These are phyloP conservation scores for Cytospora piceicola DNA, from an alignment of 2,329 filamentous ascomycete genomes.

Conservation along the genomic window DNA sequence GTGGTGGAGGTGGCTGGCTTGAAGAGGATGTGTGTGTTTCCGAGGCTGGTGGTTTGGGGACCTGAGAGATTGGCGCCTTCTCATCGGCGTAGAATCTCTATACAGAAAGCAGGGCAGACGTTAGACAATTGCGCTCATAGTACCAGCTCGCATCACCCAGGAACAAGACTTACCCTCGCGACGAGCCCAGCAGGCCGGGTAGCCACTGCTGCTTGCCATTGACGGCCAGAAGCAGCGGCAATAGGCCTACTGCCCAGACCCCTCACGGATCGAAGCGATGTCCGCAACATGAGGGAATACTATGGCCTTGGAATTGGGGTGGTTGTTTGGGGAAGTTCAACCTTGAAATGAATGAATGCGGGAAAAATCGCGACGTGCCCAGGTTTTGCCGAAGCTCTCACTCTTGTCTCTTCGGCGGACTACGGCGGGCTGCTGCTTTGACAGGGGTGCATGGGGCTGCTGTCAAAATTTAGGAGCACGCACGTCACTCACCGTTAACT, in stretches of 20 bases:
- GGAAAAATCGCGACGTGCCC: conserved; percentile 31
- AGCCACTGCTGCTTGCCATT: conserved; percentile 57
- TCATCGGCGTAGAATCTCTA: conserved; percentile 63
- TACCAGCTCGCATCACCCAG: conserved; percentile 32
- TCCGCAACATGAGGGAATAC: conserved; percentile 69
- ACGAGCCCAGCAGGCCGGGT: conserved; percentile 44
- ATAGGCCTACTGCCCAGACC: conserved; percentile 59
- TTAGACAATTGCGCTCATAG: conserved; percentile 30
- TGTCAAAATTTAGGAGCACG: conserved; percentile 13
- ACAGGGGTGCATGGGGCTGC: conserved; percentile 21
- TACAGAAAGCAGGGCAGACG: conserved; percentile 5
- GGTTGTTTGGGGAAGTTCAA: conserved; percentile 22
- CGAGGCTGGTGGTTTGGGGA: conserved; percentile 56
- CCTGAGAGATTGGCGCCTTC: conserved; percentile 53
- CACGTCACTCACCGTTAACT: conserved; percentile 17
- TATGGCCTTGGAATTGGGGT: conserved; percentile 42
- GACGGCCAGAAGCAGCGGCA: conserved; percentile 57
- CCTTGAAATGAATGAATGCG: conserved; percentile 19
- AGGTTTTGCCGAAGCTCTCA: conserved; percentile 30
- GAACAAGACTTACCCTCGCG: conserved; percentile 43
- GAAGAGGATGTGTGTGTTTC: conserved; percentile 56
- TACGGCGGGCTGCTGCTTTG: conserved; percentile 18
- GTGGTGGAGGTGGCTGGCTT: conserved; percentile 44
- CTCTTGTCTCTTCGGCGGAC: not conserved
- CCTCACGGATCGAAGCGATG: conserved; percentile 68